Base-by-base conservation (phyloP, 2,329 filamentous ascomycete genomes). In the Fusarium hainanense region DNA sequence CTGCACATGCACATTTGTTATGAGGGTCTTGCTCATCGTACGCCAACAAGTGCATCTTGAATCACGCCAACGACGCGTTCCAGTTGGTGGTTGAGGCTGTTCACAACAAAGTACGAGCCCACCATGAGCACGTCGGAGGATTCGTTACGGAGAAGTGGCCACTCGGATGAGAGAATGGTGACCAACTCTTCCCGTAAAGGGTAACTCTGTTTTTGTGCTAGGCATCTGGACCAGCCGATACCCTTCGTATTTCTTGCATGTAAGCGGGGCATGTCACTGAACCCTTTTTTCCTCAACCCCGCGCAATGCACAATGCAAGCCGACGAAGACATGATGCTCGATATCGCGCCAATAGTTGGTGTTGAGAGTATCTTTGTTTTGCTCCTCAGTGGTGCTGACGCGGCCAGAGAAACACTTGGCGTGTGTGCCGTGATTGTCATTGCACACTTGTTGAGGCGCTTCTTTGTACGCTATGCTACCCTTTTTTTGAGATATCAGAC, bases 241-340 rank as follows among this genome's bases (percentile, higher is more conserved):
- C 52, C 54, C n/a, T 66, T 72, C 70, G 70, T 72, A 72, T 72
- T 72, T 62, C 69, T 66, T 70, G 59, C 70, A 56, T 62, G 28
- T 62, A 43, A 47, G 64, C 54, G 63, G 65, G 54, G 58, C 52
- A 58, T 50, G 65, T 47, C 58, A 61, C 62, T 66, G 63, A 61
- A 54, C 63, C 48, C 58, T 65, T 69, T 65, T 69, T 30, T 37
- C 23, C 46, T 57, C 23, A 49, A 71, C 69, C 54, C 65, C 56
- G 58, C 65, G 62, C 30, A 50, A 66, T 58, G 66, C 69, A 68
- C 46, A 47, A 66, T 58, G 66, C 69, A 68, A 43, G 54, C 52
- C 69, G 48, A 72, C 69, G 69, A 72, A 58, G 56, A 47, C 54
- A 71, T 71, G 69, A 71, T 71, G 69, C 51, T 63, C 16, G 40